These are phyloP conservation scores for Cryphonectria parasitica DNA, from an alignment of 2,329 filamentous ascomycete species.

Conservation along the genomic window DNA sequence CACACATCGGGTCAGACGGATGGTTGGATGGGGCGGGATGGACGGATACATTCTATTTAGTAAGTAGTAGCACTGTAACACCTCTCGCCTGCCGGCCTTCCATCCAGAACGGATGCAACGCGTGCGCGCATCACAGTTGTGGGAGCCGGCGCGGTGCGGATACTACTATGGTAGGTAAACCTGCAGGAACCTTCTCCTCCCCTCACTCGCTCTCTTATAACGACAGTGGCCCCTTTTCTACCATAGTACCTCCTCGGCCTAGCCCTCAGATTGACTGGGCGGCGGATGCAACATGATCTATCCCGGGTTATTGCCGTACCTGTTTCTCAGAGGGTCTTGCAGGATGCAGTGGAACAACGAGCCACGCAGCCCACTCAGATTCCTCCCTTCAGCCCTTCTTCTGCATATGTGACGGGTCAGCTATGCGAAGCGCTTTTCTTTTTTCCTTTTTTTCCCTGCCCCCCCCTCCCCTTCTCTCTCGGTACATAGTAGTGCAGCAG, in stretches of 20 bases:
- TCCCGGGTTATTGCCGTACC: background rate
- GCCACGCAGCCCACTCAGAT: conserved; percentile 9
- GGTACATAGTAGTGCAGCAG: background rate
- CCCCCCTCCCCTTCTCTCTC: too few relatives aligned
- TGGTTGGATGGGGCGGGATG: too few relatives aligned
- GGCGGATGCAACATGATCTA: conserved; percentile 18
- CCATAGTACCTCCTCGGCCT: background rate
- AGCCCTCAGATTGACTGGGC: background rate
- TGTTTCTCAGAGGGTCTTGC: conserved; percentile 4
- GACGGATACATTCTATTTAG: background rate
- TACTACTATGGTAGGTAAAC: background rate
- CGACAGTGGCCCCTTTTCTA: background rate
- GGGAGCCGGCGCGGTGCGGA: background rate
- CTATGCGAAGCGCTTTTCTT: too few relatives aligned
- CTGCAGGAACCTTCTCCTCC: background rate
- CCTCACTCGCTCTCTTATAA: background rate
- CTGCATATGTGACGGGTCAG: background rate
- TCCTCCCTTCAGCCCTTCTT: background rate
- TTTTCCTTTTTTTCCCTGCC: too few relatives aligned
- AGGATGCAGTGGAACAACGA: conserved; percentile 23
- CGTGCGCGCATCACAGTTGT: background rate
- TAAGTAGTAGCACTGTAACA: background rate
- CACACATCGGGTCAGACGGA: too few relatives aligned
- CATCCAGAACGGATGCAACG: background rate
- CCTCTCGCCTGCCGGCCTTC: background rate